Percentiles rank a stretch among this genome's conserved stretches.
phyloP scores from a whole-genome alignment of 345 rosid genomes.

The Arabis hirsuta region DNA sequence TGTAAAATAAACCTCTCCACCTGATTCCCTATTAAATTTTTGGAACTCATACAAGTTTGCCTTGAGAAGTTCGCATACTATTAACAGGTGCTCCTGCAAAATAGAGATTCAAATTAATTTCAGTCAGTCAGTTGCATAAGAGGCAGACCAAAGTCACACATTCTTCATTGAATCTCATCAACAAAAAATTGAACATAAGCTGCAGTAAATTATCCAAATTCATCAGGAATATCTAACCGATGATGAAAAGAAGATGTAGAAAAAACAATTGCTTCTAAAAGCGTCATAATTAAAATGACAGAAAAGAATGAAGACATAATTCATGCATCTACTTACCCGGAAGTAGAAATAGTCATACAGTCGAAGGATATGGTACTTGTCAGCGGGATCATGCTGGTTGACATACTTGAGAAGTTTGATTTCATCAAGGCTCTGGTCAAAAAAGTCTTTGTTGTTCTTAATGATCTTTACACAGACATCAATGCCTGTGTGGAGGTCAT shows the following conservation, averaged over 20 bases:
- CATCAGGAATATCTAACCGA: not conserved
- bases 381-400: conserved; percentile 97
- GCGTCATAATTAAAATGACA: not conserved
- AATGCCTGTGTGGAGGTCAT: conserved; percentile 94
- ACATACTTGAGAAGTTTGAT: conserved; percentile 96
- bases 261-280: conserved; percentile 1
- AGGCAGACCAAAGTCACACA: conserved; percentile 4
- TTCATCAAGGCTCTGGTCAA: conserved; percentile 99
- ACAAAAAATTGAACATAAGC: conserved; percentile 19
- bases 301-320: conserved; percentile 17
- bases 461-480: conserved; percentile 96
- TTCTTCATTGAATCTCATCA: conserved; percentile 18
- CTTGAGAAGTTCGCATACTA: conserved; percentile 97
- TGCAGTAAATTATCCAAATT: conserved; percentile 1
- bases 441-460: conserved; percentile 98
- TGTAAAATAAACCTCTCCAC: conserved; percentile 98
- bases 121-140: conserved; percentile 20
- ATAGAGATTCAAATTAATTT: conserved; percentile 1
- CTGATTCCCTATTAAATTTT: conserved; percentile 95
- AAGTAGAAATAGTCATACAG: conserved; percentile 95
- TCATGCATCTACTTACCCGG: conserved; percentile 60
- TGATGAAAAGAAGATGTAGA: not conserved
- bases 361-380: conserved; percentile 92
- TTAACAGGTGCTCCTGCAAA: conserved; percentile 89
- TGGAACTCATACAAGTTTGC: conserved; percentile 97